Conservation (phyloP, 1,284 basidiomycete species). For the Malassezia arunalokei region DNA sequence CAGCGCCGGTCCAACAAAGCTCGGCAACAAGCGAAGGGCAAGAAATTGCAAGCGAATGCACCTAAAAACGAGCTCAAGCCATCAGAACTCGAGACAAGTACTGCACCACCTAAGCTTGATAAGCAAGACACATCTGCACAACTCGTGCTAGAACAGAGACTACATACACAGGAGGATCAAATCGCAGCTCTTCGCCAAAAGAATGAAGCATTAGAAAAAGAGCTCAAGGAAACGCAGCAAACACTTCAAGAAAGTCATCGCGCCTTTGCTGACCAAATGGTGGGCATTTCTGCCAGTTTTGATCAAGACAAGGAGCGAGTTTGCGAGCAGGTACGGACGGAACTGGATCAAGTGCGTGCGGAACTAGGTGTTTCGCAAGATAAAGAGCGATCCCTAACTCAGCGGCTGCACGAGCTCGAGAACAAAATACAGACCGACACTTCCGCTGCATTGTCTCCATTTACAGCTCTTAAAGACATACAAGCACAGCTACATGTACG, state of each 20-base stretch:
- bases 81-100: no score
- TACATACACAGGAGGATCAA: neutral
- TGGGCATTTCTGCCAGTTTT: neutral
- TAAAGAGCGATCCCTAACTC: neutral
- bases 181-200: neutral
- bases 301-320: conserved; percentile 2
- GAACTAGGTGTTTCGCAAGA: neutral
- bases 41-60: neutral
- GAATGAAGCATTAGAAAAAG: neutral
- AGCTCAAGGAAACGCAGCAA: conserved; percentile 7
- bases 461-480: neutral
- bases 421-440: neutral
- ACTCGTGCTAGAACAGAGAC: no score
- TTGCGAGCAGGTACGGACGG: neutral
- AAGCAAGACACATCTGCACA: no score
- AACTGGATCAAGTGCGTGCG: neutral
- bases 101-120: no score
- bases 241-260: conserved; percentile 10
- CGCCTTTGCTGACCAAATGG: conserved; percentile 15
- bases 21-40: neutral
- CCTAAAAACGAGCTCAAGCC: no score
- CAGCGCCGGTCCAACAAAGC: neutral
- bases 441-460: neutral
- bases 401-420: neutral
- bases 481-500: neutral